Percentiles rank a stretch among this genome's conserved stretches.
phyloP scores from a whole-genome alignment of 306 rosid species.

The Luffa aegyptiaca region DNA sequence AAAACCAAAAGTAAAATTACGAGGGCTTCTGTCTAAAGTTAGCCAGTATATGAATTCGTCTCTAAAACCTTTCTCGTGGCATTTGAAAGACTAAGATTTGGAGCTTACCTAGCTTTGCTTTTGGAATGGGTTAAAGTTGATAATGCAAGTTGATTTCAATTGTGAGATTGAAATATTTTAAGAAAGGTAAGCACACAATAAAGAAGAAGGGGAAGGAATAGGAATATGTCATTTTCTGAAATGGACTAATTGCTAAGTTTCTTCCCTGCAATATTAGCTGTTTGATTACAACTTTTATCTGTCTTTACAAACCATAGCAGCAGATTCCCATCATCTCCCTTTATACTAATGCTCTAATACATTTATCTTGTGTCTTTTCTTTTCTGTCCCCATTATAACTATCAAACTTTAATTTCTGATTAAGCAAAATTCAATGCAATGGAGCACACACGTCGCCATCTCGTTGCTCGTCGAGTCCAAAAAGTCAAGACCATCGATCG shows the following conservation, averaged over 20 bases:
- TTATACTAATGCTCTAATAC: conserved; percentile 4
- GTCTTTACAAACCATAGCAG: conserved; percentile 1
- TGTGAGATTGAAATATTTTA: background rate
- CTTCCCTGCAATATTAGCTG: conserved; percentile 23
- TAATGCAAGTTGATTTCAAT: background rate
- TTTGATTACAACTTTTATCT: conserved; percentile 35
- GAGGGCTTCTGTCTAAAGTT: too few species aligned
- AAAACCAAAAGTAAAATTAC: too few species aligned
- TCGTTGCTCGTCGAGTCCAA: background rate
- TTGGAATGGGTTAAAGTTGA: background rate
- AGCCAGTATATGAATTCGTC: too few species aligned
- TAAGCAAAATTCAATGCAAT: background rate
- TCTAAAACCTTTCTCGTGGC: too few species aligned
- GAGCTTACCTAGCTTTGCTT: too few species aligned
- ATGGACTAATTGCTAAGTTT: conserved; percentile 17
- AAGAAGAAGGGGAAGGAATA: background rate
- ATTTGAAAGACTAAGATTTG: too few species aligned
- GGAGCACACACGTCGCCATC: background rate
- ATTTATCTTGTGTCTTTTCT: background rate
- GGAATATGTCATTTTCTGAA: conserved; percentile 19
- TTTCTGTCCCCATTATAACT: conserved; percentile 3
- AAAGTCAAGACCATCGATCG: background rate
- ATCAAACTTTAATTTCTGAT: background rate
- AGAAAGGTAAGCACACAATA: background rate
- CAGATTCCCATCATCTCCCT: background rate